Percentiles rank a stretch among this genome's conserved stretches.
Conservation (phyloP, 1,284 basidiomycete species). For the Pascua guehoae region DNA sequence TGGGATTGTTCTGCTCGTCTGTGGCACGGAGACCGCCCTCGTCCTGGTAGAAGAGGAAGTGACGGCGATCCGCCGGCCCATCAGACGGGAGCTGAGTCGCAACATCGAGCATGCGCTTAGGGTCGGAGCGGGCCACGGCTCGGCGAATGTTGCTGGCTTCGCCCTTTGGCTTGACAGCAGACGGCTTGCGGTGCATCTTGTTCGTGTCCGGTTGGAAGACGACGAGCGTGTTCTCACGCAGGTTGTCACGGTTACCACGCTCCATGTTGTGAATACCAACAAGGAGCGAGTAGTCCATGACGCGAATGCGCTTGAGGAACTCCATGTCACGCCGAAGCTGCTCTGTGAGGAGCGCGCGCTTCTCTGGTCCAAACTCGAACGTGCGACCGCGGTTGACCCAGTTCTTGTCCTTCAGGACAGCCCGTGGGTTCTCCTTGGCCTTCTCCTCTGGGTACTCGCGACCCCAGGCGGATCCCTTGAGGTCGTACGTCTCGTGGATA, state of each 20-base stretch:
- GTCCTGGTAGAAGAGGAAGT: slow-evolving; percentile 94
- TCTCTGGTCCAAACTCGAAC: slow-evolving; percentile 90
- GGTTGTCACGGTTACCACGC: slow-evolving; percentile 84
- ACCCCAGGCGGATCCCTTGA: slow-evolving; percentile 91
- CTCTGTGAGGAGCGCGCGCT: slow-evolving; percentile 81
- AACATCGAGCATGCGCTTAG: slow-evolving; percentile 62
- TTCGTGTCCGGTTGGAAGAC: slow-evolving; percentile 69
- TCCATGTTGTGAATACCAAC: slow-evolving; percentile 91
- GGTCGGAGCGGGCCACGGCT: slow-evolving; percentile 78
- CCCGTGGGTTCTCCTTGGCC: slow-evolving; percentile 71
- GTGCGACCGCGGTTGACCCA: slow-evolving; percentile 80
- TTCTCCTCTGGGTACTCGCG: slow-evolving; percentile 84
- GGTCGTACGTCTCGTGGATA: slow-evolving; percentile 94
- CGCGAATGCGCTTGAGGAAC: slow-evolving; percentile 73
- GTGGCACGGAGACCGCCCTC: slow-evolving; percentile 91
- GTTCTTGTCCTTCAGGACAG: slow-evolving; percentile 92
- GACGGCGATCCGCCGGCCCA: slow-evolving; percentile 66
- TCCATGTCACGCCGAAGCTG: slow-evolving; percentile 83
- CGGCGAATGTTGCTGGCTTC: slow-evolving; percentile 79
- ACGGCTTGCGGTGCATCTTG: slow-evolving; percentile 56
- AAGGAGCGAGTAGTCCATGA: slow-evolving; percentile 96
- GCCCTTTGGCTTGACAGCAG: slow-evolving; percentile 58
- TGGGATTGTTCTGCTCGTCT: slow-evolving; percentile 69
- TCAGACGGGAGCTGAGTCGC: slow-evolving; percentile 64
- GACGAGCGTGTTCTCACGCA: slow-evolving; percentile 81